These are phyloP conservation scores for Lichtheimia ornata DNA, from an alignment of 371 early-diverging fungal genomes.

Conservation along the genomic window DNA sequence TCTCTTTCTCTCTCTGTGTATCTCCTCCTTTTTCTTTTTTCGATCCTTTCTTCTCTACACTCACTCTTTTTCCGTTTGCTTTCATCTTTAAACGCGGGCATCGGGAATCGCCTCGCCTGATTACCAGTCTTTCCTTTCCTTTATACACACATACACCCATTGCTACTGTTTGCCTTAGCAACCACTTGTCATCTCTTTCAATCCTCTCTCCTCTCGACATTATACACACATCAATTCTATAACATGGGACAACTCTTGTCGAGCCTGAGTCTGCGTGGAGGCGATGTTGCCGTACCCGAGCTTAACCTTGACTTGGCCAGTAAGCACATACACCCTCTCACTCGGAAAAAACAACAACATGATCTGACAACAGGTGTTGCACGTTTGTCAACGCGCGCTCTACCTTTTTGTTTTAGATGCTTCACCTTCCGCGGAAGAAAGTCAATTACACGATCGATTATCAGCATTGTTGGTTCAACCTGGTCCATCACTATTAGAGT, in stretches of 20 bases:
- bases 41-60: neutral
- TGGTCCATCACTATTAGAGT: slow-evolving; percentile 42
- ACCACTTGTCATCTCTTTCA: neutral
- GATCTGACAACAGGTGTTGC: slow-evolving; percentile 1
- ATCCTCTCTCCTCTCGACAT: neutral
- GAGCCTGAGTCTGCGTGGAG: slow-evolving; percentile 39
- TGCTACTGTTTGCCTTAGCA: too few species aligned
- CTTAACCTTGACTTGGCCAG: slow-evolving; percentile 55
- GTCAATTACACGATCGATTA: slow-evolving; percentile 48
- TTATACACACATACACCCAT: neutral
- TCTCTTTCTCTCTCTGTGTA: neutral
- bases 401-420: slow-evolving; percentile 39
- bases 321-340: slow-evolving; percentile 29
- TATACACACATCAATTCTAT: neutral
- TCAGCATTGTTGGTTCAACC: slow-evolving; percentile 50
- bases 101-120: slow-evolving; percentile 8
- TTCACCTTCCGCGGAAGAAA: slow-evolving; percentile 53
- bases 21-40: slow-evolving; percentile 2
- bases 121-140: slow-evolving; percentile 6
- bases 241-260: slow-evolving; percentile 47
- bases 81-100: slow-evolving; percentile 10
- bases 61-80: slow-evolving; percentile 11
- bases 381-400: neutral
- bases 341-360: neutral
- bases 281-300: slow-evolving; percentile 46